These are phyloP conservation scores for Penicillium sp. DNA, from an alignment of 2,329 filamentous ascomycete genomes.

Conservation along the genomic window DNA sequence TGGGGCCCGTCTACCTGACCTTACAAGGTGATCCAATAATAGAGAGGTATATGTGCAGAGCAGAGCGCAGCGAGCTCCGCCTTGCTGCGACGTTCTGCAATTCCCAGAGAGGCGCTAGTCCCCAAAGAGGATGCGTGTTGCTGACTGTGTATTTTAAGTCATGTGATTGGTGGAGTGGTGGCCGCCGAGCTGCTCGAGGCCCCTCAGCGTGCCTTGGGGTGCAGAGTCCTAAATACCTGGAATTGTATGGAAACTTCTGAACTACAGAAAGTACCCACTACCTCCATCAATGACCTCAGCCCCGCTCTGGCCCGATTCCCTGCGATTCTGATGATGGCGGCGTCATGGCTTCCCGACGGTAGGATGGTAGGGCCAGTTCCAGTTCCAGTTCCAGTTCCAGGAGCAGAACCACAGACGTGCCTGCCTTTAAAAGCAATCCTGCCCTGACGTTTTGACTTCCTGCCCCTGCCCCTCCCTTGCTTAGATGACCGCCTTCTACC, in stretches of 20 bases:
- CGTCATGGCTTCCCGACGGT: constrained; percentile 18
- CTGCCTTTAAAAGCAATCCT: constrained; percentile 7
- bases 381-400: too few relatives aligned
- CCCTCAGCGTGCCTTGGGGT: not conserved
- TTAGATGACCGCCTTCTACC: constrained; percentile 1
- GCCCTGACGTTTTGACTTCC: constrained; percentile 1
- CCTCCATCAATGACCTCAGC: constrained; percentile 15
- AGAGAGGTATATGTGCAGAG: not conserved
- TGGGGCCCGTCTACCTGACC: constrained; percentile 1
- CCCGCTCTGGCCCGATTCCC: constrained; percentile 18
- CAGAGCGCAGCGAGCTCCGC: not conserved
- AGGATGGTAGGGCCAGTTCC: not conserved
- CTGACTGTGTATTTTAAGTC: not conserved
- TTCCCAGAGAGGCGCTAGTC: constrained; percentile 1
- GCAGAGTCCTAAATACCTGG: not conserved
- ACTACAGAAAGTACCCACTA: constrained; percentile 8
- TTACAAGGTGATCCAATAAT: constrained; percentile 8
- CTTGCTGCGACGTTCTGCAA: constrained; percentile 16
- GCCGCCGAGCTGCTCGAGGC: not conserved
- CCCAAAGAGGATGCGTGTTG: not conserved
- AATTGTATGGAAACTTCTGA: fast-evolving
- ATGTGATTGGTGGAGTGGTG: constrained; percentile 15
- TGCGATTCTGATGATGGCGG: constrained; percentile 14
- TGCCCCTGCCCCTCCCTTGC: constrained; percentile 9
- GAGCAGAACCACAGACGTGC: not conserved